phyloP scores from a whole-genome alignment of 352 stramenopile genomes.

The Elongisporangium undulatum region DNA sequence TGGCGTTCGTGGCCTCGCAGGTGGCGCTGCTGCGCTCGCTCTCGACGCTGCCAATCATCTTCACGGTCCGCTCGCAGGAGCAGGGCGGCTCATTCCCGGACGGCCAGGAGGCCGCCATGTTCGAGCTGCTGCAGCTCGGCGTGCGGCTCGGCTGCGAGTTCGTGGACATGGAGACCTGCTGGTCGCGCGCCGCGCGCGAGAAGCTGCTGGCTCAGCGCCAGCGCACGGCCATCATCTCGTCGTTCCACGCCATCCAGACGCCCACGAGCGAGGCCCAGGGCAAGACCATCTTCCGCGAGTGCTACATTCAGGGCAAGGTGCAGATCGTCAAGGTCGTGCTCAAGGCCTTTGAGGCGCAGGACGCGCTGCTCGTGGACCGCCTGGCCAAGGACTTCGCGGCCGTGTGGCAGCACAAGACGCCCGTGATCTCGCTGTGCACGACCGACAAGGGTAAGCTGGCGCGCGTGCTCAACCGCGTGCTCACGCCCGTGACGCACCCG shows the following conservation, averaged over 20 bases:
- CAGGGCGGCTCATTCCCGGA: constrained; percentile 95
- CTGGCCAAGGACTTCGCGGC: constrained; percentile 47
- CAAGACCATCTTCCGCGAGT: constrained; percentile 61
- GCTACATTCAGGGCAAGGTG: constrained; percentile 57
- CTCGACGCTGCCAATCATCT: constrained; percentile 94
- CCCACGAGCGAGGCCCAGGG: constrained; percentile 40
- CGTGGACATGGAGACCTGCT: constrained; percentile 95
- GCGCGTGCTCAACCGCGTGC: constrained; percentile 93
- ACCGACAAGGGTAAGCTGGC: constrained; percentile 91
- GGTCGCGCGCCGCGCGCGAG: constrained; percentile 63
- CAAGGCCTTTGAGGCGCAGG: constrained; percentile 74
- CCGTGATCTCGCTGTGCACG: constrained; percentile 93
- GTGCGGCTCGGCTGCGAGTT: constrained; percentile 94
- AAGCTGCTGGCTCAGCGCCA: constrained; percentile 36
- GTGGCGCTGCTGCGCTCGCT: constrained; percentile 79
- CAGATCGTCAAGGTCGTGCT: constrained; percentile 92
- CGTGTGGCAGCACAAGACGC: constrained; percentile 75
- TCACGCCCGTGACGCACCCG: constrained; percentile 95
- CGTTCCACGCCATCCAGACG: constrained; percentile 65
- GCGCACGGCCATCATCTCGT: constrained; percentile 66
- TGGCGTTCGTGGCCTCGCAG: constrained; percentile 62
- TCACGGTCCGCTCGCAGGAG: constrained; percentile 92
- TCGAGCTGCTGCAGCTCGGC: constrained; percentile 86
- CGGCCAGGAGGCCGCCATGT: constrained; percentile 80
- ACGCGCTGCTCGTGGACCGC: constrained; percentile 85